A percentile compares a stretch with the other conserved stretches of the same genome.
Evolutionary conservation across 306 rosid genomes (phyloP).

Genomic region (Vigna angularis): DNA sequence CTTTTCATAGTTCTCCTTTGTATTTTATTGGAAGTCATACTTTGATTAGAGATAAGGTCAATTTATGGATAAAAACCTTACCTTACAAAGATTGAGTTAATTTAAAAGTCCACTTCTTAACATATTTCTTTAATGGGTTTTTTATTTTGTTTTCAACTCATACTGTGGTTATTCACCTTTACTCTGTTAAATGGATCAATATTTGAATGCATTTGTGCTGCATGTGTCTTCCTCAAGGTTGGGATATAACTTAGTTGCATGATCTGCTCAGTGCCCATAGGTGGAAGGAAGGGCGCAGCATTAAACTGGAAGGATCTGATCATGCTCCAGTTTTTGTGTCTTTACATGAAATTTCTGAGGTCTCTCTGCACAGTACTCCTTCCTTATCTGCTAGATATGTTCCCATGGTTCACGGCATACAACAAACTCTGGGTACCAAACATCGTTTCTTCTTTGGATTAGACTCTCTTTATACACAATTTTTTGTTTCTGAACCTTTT

Average conservation of each 20-base stretch:
- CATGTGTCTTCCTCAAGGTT: constrained; percentile 35
- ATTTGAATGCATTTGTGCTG: constrained; percentile 34
- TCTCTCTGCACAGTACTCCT: constrained; percentile 75
- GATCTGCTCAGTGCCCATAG: constrained; percentile 51
- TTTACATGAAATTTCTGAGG: constrained; percentile 69
- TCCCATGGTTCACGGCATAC: constrained; percentile 83
- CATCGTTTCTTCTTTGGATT: constrained; percentile 39
- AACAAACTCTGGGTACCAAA: constrained; percentile 81
- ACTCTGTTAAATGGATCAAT: constrained; percentile 24
- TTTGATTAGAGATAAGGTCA: no score
- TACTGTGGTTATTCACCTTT: constrained; percentile 21
- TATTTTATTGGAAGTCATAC: not conserved
- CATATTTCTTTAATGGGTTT: not conserved
- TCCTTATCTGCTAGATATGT: constrained; percentile 83
- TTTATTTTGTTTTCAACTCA: not conserved
- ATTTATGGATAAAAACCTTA: no score
- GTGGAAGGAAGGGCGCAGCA: constrained; percentile 82
- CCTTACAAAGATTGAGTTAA: no score
- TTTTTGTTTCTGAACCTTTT: constrained; percentile 31
- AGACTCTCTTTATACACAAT: constrained; percentile 4
- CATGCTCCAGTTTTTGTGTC: constrained; percentile 88
- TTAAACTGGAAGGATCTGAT: constrained; percentile 93
- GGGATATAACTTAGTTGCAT: constrained; percentile 28
- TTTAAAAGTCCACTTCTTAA: no score
- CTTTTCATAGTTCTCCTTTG: not conserved